phyloP scores from a whole-genome alignment of 805 yeast species.

The Candida anglica region DNA sequence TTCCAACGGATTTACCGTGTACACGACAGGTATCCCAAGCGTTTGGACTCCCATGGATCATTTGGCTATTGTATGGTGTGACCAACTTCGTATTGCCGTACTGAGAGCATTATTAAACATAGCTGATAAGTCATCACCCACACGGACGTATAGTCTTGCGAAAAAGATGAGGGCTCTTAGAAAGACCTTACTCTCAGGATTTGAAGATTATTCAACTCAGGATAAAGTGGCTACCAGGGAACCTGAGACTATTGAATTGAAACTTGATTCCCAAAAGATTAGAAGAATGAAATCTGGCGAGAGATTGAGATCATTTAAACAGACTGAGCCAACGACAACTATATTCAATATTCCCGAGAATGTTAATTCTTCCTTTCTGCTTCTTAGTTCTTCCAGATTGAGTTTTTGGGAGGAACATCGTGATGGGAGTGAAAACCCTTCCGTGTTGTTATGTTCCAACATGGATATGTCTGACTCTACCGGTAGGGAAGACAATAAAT shows the following conservation, averaged over 20 bases:
- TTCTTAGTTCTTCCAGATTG: conserved; percentile 15
- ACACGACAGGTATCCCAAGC: conserved; percentile 78
- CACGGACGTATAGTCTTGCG: conserved; percentile 48
- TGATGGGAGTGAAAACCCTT: conserved; percentile 8
- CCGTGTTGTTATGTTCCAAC: conserved; percentile 18
- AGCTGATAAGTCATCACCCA: conserved; percentile 44
- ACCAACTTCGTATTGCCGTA: conserved; percentile 67
- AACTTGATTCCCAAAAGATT: conserved; percentile 15
- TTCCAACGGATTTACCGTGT: conserved; percentile 75
- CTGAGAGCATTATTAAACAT: conserved; percentile 58
- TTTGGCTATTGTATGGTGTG: conserved; percentile 95
- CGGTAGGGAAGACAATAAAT: too few species aligned
- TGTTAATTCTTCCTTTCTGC: conserved; percentile 9
- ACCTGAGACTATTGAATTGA: conserved; percentile 12
- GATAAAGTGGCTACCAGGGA: conserved; percentile 20
- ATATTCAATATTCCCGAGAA: conserved; percentile 5
- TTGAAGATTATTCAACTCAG: conserved; percentile 40
- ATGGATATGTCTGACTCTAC: conserved; percentile 5
- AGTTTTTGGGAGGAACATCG: conserved; percentile 8
- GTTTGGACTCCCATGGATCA: conserved; percentile 97
- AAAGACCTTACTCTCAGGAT: conserved; percentile 47
- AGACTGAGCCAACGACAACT: not conserved
- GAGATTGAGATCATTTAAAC: not conserved
- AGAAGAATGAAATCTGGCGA: conserved; percentile 5
- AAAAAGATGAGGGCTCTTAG: conserved; percentile 60